phyloP scores from a whole-genome alignment of 2,329 filamentous ascomycete species.

The Cordyceps cicadae region DNA sequence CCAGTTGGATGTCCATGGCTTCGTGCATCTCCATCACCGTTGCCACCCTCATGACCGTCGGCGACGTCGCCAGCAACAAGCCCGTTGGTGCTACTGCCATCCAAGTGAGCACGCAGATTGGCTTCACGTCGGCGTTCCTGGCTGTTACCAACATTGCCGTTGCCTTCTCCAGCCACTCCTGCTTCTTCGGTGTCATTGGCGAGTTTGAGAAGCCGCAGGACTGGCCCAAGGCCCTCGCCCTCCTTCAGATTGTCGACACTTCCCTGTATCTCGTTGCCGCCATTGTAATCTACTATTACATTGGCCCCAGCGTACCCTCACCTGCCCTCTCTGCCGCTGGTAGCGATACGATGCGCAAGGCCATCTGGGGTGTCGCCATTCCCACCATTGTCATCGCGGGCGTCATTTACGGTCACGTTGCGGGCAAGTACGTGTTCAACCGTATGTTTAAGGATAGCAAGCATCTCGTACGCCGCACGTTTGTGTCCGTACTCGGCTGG shows the following conservation, averaged over 20 bases:
- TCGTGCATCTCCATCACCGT: constrained; percentile 55
- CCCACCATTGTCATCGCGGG: constrained; percentile 65
- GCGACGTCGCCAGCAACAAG: constrained; percentile 45
- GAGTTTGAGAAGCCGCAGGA: constrained; percentile 55
- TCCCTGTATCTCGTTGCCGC: constrained; percentile 56
- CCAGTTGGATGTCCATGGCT: constrained; percentile 53
- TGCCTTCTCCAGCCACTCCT: constrained; percentile 57
- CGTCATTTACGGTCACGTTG: constrained; percentile 61
- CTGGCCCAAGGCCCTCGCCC: constrained; percentile 45
- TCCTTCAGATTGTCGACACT: constrained; percentile 53
- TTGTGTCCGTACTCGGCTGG: constrained; percentile 49
- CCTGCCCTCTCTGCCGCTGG: constrained; percentile 59
- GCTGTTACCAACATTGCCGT: constrained; percentile 58
- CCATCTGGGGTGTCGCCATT: constrained; percentile 60
- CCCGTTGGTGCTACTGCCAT: constrained; percentile 28
- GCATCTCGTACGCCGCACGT: constrained; percentile 43
- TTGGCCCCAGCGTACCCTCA: constrained; percentile 51
- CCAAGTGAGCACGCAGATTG: constrained; percentile 28
- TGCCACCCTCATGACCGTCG: constrained; percentile 56
- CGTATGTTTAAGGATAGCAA: constrained; percentile 54
- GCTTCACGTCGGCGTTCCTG: constrained; percentile 46
- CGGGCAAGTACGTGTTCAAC: constrained; percentile 57
- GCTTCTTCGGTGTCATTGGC: constrained; percentile 58
- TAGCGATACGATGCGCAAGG: constrained; percentile 44
- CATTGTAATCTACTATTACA: constrained; percentile 60